Percentiles rank a stretch among this genome's conserved stretches.
These are phyloP conservation scores for Penicillium cinerascens DNA, from an alignment of 495 filamentous ascomycete genomes.

Conservation along the genomic window DNA sequence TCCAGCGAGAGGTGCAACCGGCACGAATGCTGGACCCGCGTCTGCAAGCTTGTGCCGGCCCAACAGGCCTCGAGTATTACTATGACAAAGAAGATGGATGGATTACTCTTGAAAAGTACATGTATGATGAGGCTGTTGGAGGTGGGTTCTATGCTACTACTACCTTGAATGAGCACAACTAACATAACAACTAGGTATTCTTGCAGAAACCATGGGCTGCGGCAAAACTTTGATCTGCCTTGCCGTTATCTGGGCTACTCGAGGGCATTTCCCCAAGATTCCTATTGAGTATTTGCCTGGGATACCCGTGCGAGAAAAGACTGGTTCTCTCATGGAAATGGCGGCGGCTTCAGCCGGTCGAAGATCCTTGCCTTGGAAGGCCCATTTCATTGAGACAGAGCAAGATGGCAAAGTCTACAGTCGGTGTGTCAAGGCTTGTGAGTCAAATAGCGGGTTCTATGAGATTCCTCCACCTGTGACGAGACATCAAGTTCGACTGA, in stretches of 20 bases:
- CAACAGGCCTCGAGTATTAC: slow-evolving; percentile 63
- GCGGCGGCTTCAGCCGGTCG: slow-evolving; percentile 64
- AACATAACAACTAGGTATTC: slow-evolving; percentile 27
- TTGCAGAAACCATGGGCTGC: slow-evolving; percentile 61
- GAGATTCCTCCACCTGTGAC: slow-evolving; percentile 45
- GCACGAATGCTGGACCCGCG: slow-evolving; percentile 69
- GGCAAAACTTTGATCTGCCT: slow-evolving; percentile 91
- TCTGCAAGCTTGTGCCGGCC: slow-evolving; percentile 53
- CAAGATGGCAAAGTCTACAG: slow-evolving; percentile 35
- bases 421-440: slow-evolving; percentile 54
- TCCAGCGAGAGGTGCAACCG: slow-evolving; percentile 73
- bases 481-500: slow-evolving; percentile 42
- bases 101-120: slow-evolving; percentile 57
- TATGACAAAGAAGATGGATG: slow-evolving; percentile 63
- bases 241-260: slow-evolving; percentile 76
- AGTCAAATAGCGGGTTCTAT: slow-evolving; percentile 52
- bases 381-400: slow-evolving; percentile 45
- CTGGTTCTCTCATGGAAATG: slow-evolving; percentile 63
- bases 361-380: slow-evolving; percentile 65
- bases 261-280: slow-evolving; percentile 60
- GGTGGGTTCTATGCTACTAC: slow-evolving; percentile 40
- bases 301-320: slow-evolving; percentile 37
- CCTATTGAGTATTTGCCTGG: slow-evolving; percentile 55
- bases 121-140: slow-evolving; percentile 73
- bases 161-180: background rate